Evolutionary conservation across 2,329 filamentous ascomycete species (phyloP), one percentile per base, ranked within the genome.

Genomic region (Pseudogymnoascus sp.): DNA sequence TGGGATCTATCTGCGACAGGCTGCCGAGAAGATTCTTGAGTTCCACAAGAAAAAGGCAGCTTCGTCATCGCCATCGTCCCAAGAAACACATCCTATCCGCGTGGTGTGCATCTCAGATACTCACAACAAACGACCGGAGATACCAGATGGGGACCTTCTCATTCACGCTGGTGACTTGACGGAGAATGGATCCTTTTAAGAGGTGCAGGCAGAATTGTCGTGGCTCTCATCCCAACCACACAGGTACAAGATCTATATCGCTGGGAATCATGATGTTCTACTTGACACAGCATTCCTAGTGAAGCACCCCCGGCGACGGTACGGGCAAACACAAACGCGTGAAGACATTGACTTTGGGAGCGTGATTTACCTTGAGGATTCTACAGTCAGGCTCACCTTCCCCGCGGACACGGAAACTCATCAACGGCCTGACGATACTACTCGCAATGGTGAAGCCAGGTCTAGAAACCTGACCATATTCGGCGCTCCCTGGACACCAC

Each of bases 101-200:
- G 81, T 97, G 25, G 89, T 97, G 65, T 96, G 90, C 75, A 85
- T 97, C 65, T 93, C 91, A 8, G 93, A 97, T 75, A 97, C 93
- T 0, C 93, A 97, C 75, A 85, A 84, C 63, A 79, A 81, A 41
- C 79, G 79, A 8, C 76, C 84, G 6, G 67, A 78, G n/a, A 79
- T 95, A 0, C 91, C 92, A 0, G 74, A 81, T 8, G 92, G 92
- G 61, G 92, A 97, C 72, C 79, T 97, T 20, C 82, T 97, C 57
- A 88, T 97, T 67, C 93, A 97, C 71, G 89, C 91, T 2, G 93
- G 93, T 37, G 93, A 97, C 75, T 79, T 96, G 69, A 88, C 87
- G 60, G 86, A 90, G 67, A 77, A 78, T 20, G 93, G 93, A 38
- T 88, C 85, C 7, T 81, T 84, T 0, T 77, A 78, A 11, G 87